Evolutionary conservation across 352 stramenopile genomes (phyloP), one percentile per base, ranked within the genome.

Genomic region (Pythium periplocum): DNA sequence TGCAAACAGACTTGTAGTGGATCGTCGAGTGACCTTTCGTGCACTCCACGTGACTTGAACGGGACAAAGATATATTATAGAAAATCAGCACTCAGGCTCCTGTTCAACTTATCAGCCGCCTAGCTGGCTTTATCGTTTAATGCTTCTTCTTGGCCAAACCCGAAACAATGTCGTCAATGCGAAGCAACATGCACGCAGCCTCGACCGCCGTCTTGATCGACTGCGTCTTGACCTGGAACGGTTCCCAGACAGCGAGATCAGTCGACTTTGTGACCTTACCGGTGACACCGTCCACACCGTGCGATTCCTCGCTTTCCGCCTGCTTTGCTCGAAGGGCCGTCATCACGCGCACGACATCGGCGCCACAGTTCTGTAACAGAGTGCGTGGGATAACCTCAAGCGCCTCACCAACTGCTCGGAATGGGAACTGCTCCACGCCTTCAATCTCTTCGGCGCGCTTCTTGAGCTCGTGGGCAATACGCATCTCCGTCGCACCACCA

Each of bases 121-220:
- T 26, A 26, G 17, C 17, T 26, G 17, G 17, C 17, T 26, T 26
- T 26, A 26, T 42, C 12, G 38, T 12, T 42, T 83, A 92, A 45
- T 89, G 75, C 66, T 96, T 96, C 78, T 93, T 93, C 68, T 98
- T 98, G 58, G 97, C 97, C 50, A 98, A 92, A 40, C 97, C 97
- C 48, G 96, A 99, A 35, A 99, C 97, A 69, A 99, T 99, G 74
- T 99, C 98, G 75, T 99, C 98, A 73, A 99, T 99, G 57, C 98
- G 93, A 59, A 96, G 69, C 57, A 98, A 78, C 80, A 99, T 98
- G 70, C 94, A 99, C 44, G 96, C 94, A 57, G 93, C 96, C 70
- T 99, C 98, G 59, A 99, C 95, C 10, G 97, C 96, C 40, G 97
- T 99, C 82, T 99, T 99, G 78, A 99, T 98, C 31, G 97, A 98